Percentiles rank a stretch among this genome's conserved stretches.
Evolutionary conservation across 768 basidiomycete species (phyloP).

Genomic region (Tricholoma furcatifolium): DNA sequence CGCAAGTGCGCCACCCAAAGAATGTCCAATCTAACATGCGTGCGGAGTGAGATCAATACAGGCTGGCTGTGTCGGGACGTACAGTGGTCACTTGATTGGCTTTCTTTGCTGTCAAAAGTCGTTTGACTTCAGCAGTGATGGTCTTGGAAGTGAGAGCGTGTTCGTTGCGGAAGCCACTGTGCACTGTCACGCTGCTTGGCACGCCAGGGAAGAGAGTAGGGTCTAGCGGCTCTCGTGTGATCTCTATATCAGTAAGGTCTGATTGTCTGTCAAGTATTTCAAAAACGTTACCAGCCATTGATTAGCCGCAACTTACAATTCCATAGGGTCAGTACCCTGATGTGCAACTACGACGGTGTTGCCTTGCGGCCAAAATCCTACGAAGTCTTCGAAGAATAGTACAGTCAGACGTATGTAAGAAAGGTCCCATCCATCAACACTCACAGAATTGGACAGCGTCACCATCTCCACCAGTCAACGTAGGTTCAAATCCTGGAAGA

Average conservation of each 20-base stretch:
- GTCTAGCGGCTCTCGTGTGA: slow-evolving; percentile 37
- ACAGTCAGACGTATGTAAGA: not conserved
- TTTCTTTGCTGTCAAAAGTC: slow-evolving; percentile 31
- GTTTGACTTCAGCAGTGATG: slow-evolving; percentile 42
- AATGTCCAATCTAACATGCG: slow-evolving; percentile 31
- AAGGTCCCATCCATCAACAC: slow-evolving; percentile 1
- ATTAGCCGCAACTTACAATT: slow-evolving; percentile 32
- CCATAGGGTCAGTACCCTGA: slow-evolving; percentile 49
- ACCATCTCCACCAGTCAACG: slow-evolving; percentile 31
- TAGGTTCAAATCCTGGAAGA: slow-evolving; percentile 28
- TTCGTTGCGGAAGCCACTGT: slow-evolving; percentile 48
- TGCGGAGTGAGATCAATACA: not conserved
- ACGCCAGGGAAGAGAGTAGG: slow-evolving; percentile 49
- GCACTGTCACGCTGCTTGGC: slow-evolving; percentile 37
- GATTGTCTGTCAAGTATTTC: slow-evolving; percentile 32
- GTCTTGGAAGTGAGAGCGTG: slow-evolving; percentile 34
- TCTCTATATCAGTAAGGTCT: slow-evolving; percentile 44
- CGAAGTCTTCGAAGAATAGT: slow-evolving; percentile 22
- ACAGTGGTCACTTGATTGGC: slow-evolving; percentile 16
- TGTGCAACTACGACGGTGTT: slow-evolving; percentile 48
- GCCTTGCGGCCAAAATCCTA: slow-evolving; percentile 46
- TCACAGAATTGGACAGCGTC: slow-evolving; percentile 31
- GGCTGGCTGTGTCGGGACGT: not conserved
- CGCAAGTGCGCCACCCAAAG: slow-evolving; percentile 42
- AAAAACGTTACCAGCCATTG: not conserved